A percentile compares a stretch with the other conserved stretches of the same genome.
Evolutionary conservation across 768 basidiomycete genomes (phyloP).

Genomic region (Phylloporus sp.): DNA sequence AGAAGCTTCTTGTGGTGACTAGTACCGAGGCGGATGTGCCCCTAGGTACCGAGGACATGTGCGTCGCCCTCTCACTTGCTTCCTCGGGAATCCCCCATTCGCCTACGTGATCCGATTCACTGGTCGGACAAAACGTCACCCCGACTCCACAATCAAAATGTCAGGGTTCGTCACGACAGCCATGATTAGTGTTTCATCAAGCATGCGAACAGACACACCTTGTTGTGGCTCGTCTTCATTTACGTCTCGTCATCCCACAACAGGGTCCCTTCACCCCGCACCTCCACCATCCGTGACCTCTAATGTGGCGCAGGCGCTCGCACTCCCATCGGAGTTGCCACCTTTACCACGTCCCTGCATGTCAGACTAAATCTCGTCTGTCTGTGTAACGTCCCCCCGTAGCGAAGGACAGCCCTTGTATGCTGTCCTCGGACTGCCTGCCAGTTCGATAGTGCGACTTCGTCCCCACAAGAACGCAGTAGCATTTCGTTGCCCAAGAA

Average conservation of each 20-base stretch:
- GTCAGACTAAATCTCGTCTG: constrained; percentile 74
- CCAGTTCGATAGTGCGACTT: constrained; percentile 53
- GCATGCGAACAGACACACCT: neutral
- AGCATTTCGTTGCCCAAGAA: constrained; percentile 26
- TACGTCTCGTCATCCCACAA: neutral
- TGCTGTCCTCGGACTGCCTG: constrained; percentile 41
- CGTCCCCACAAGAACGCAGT: constrained; percentile 25
- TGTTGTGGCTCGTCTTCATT: neutral
- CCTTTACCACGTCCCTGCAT: constrained; percentile 74
- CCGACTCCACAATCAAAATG: neutral
- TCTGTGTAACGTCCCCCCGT: constrained; percentile 53
- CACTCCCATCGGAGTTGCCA: constrained; percentile 24
- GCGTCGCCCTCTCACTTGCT: neutral
- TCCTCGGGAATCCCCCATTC: neutral
- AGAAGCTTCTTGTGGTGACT: neutral
- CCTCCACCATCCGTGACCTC: neutral
- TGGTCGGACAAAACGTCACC: neutral
- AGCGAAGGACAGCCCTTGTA: constrained; percentile 34
- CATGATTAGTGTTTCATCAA: neutral
- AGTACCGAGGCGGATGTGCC: neutral
- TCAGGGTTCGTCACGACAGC: neutral
- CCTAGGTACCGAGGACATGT: constrained; percentile 5
- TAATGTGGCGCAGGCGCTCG: neutral
- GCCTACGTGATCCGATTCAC: neutral
- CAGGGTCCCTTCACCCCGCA: neutral